These are phyloP conservation scores for Aspergillus sp. DNA, from an alignment of 2,329 filamentous ascomycete species.

Conservation along the genomic window DNA sequence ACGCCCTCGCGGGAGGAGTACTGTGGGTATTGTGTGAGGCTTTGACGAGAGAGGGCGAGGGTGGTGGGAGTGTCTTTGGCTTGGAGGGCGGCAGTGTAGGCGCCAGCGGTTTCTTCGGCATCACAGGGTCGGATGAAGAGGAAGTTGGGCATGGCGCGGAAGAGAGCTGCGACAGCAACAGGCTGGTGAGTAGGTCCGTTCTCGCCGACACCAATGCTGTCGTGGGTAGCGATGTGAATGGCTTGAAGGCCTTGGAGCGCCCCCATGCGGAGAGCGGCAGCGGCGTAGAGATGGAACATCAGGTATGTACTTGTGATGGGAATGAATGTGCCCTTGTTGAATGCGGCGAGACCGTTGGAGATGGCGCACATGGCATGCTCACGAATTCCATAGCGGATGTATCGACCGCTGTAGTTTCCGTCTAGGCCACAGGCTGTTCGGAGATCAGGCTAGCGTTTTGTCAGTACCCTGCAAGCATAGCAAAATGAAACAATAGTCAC, in stretches of 20 bases:
- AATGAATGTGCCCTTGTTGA: constrained; percentile 20
- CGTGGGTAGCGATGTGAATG: constrained; percentile 24
- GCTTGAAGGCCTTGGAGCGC: constrained; percentile 17
- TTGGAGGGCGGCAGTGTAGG: constrained; percentile 15
- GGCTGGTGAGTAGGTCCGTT: constrained; percentile 24
- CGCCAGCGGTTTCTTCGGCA: constrained; percentile 17
- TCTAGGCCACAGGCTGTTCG: constrained; percentile 15
- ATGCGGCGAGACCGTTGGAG: constrained; percentile 24
- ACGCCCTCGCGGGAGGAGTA: constrained; percentile 45
- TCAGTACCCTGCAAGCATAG: not conserved
- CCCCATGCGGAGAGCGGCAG: constrained; percentile 18
- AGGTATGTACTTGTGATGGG: constrained; percentile 19
- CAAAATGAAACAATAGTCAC: not conserved
- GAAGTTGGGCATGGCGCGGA: constrained; percentile 22
- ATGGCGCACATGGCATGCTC: constrained; percentile 22
- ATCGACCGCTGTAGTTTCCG: constrained; percentile 17
- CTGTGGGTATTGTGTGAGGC: constrained; percentile 28
- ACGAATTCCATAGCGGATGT: constrained; percentile 20
- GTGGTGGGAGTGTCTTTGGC: constrained; percentile 16
- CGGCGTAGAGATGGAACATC: constrained; percentile 20
- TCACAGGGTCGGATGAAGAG: constrained; percentile 18
- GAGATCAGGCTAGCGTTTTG: constrained; percentile 15
- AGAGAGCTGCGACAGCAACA: constrained; percentile 13
- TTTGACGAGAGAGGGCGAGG: constrained; percentile 17
- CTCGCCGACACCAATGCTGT: constrained; percentile 21